Evolutionary conservation across 345 rosid species (phyloP).

Genomic region (Pistacia vera): DNA sequence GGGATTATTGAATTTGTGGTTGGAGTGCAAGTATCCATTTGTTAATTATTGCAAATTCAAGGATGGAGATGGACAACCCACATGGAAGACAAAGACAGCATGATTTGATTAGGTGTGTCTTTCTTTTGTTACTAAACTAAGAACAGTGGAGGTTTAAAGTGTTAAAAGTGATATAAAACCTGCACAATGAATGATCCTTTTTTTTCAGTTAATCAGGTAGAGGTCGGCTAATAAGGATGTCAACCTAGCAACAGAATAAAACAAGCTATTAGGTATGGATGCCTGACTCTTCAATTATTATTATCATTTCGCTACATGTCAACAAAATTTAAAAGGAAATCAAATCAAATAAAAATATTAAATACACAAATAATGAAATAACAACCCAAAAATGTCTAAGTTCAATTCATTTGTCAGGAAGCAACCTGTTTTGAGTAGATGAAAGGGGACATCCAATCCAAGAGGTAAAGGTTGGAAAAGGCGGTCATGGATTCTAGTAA

Average conservation of each 20-base stretch:
- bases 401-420: no score
- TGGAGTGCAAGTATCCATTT: neutral
- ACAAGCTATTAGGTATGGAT: neutral
- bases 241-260: neutral
- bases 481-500: neutral
- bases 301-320: no score
- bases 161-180: neutral
- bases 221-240: neutral
- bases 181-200: neutral
- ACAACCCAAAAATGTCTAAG: no score
- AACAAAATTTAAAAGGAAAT: neutral
- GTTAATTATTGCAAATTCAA: conserved; percentile 3
- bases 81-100: conserved; percentile 19
- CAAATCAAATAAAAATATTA: no score
- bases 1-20: neutral
- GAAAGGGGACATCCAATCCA: no score
- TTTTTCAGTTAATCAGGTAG: neutral
- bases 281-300: neutral
- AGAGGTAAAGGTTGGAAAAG: no score
- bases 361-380: no score
- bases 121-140: neutral
- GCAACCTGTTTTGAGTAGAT: no score
- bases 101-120: conserved; percentile 7
- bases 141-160: neutral
- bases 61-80: conserved; percentile 13